Evolutionary conservation across 2,329 filamentous ascomycete species (phyloP).

Genomic region (Aspergillus chevalieri): DNA sequence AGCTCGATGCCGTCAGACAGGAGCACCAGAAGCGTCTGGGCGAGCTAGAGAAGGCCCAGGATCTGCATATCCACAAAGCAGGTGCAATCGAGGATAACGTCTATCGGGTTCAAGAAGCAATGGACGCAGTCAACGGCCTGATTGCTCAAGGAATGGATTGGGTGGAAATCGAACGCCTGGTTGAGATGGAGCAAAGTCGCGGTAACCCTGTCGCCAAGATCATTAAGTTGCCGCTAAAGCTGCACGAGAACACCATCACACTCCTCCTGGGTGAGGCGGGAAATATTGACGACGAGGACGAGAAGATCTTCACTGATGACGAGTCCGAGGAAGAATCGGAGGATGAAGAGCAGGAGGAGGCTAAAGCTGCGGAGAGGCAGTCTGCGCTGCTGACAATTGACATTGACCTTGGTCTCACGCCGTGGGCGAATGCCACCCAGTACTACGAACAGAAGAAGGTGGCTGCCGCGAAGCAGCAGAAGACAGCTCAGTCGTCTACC

Average conservation of each 20-base stretch:
- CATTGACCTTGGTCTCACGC: conserved; percentile 72
- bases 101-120: conserved; percentile 85
- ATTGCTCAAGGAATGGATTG: conserved; percentile 95
- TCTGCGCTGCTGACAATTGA: conserved; percentile 62
- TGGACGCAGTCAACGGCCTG: conserved; percentile 86
- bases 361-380: conserved; percentile 15
- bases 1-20: conserved; percentile 73
- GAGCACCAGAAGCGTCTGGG: conserved; percentile 83
- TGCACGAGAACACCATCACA: conserved; percentile 84
- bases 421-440: conserved; percentile 82
- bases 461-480: conserved; percentile 80
- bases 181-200: conserved; percentile 76
- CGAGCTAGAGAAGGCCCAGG: conserved; percentile 72
- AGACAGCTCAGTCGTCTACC: conserved; percentile 72
- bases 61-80: conserved; percentile 79
- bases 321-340: conserved; percentile 49
- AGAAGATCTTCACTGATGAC: conserved; percentile 57
- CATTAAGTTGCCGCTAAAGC: conserved; percentile 79
- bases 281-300: conserved; percentile 58
- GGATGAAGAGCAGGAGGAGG: conserved; percentile 19
- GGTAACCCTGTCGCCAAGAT: conserved; percentile 79
- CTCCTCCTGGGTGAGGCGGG: conserved; percentile 68
- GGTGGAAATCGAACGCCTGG: conserved; percentile 80
- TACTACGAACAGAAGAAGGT: conserved; percentile 87
- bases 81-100: conserved; percentile 85